These are phyloP conservation scores for Quercus aquifolioides DNA, from an alignment of 306 rosid genomes.

Conservation along the genomic window DNA sequence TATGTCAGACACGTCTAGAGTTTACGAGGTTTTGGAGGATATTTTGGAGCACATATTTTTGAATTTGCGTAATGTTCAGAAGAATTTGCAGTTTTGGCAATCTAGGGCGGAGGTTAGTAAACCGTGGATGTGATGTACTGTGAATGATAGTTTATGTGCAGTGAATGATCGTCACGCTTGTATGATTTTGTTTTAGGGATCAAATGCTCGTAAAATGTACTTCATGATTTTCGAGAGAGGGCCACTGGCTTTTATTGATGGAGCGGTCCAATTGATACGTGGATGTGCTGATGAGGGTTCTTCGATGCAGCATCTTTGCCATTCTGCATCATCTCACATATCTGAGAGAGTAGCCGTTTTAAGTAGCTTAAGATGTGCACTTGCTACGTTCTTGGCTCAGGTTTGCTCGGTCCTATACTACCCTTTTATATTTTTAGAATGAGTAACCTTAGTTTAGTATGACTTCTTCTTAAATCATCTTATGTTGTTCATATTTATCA, in stretches of 20 bases:
- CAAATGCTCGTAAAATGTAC: constrained; percentile 64
- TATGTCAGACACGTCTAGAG: constrained; percentile 42
- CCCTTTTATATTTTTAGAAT: background rate
- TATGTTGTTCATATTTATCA: background rate
- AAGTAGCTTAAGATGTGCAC: constrained; percentile 54
- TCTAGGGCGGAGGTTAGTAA: constrained; percentile 71
- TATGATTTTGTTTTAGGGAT: constrained; percentile 48
- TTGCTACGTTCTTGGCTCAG: constrained; percentile 86
- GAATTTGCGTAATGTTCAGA: constrained; percentile 60
- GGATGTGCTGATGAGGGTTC: constrained; percentile 46
- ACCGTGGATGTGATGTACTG: background rate
- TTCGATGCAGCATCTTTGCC: constrained; percentile 42
- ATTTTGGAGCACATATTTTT: constrained; percentile 40
- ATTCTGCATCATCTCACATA: constrained; percentile 60
- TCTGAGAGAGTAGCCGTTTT: constrained; percentile 61
- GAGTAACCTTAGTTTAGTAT: background rate
- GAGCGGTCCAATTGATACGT: constrained; percentile 48
- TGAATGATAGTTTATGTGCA: background rate
- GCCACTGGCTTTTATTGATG: constrained; percentile 72
- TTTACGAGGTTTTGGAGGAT: constrained; percentile 52
- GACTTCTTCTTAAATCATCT: background rate
- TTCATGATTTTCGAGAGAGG: constrained; percentile 92
- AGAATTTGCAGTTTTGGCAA: constrained; percentile 89
- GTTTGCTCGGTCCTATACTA: constrained; percentile 40
- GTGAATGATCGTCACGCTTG: background rate